Conservation (phyloP, 257 asterid species). For the Solanum virginianum region DNA sequence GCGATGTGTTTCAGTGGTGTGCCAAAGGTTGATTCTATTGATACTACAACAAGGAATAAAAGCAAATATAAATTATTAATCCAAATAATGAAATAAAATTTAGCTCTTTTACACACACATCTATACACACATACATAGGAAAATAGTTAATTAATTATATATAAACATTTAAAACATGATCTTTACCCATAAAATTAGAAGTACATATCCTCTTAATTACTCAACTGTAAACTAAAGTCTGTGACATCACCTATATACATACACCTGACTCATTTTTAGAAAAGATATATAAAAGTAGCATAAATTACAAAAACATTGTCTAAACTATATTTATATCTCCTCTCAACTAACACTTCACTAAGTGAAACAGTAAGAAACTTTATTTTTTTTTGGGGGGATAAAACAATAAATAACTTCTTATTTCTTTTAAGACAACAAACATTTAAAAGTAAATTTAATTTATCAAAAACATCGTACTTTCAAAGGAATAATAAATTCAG, state of each 20-base stretch:
- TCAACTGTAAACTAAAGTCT: neutral
- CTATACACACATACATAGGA: neutral
- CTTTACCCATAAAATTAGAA: too few relatives aligned
- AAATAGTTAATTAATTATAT: neutral
- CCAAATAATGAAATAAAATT: neutral
- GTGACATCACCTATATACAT: neutral
- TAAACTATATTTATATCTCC: neutral
- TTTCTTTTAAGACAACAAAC: neutral
- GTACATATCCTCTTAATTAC: too few relatives aligned
- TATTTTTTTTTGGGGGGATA: neutral
- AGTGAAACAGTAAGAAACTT: neutral
- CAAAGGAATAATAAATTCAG: neutral
- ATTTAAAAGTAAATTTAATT: neutral
- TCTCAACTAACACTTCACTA: neutral
- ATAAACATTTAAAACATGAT: too few relatives aligned
- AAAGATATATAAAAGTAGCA: neutral
- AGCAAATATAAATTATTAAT: neutral
- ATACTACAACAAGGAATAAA: neutral
- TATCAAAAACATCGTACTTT: neutral
- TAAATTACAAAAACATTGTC: neutral
- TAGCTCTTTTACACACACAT: too few relatives aligned
- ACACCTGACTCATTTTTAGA: neutral
- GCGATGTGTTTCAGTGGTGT: neutral
- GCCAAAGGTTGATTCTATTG: neutral
- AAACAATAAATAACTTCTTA: neutral